A percentile compares a stretch with the other conserved stretches of the same genome.
phyloP scores from a whole-genome alignment of 768 basidiomycete species.

The Lactarius sanguifluus region DNA sequence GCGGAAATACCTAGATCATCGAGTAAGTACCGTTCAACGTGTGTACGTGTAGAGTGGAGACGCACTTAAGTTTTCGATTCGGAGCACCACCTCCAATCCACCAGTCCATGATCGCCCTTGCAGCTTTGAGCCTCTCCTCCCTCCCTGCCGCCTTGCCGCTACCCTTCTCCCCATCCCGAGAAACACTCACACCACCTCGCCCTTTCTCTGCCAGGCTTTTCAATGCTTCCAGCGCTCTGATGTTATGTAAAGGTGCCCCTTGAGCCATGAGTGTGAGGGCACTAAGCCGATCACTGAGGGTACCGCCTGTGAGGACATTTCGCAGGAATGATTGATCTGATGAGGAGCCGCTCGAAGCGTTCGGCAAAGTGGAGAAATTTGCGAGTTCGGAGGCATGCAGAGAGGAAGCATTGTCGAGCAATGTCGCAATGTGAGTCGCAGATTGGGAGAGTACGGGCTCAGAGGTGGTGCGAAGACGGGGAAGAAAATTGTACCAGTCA shows the following conservation, averaged over 20 bases:
- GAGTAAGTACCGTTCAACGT: not conserved
- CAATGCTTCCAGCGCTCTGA: conserved; percentile 73
- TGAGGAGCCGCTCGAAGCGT: conserved; percentile 8
- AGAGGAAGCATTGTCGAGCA: conserved; percentile 47
- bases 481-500: conserved; percentile 56
- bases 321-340: conserved; percentile 19
- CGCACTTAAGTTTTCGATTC: conserved; percentile 79
- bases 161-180: conserved; percentile 23
- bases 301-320: conserved; percentile 19
- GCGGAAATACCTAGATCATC: conserved; percentile 75
- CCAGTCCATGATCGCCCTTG: conserved; percentile 94
- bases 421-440: conserved; percentile 44
- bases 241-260: conserved; percentile 80
- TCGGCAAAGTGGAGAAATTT: conserved; percentile 57
- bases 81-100: conserved; percentile 96
- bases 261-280: conserved; percentile 44
- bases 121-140: conserved; percentile 89
- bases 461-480: conserved; percentile 40
- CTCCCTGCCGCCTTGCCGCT: conserved; percentile 46
- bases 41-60: conserved; percentile 20
- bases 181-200: conserved; percentile 60
- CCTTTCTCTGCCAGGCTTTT: conserved; percentile 74
- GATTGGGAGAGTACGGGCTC: conserved; percentile 39
- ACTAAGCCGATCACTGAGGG: conserved; percentile 40
- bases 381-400: conserved; percentile 50